Percentiles rank a stretch among this genome's conserved stretches.
These are phyloP conservation scores for Manihot esculenta DNA, from an alignment of 441 rosid species.

Conservation along the genomic window DNA sequence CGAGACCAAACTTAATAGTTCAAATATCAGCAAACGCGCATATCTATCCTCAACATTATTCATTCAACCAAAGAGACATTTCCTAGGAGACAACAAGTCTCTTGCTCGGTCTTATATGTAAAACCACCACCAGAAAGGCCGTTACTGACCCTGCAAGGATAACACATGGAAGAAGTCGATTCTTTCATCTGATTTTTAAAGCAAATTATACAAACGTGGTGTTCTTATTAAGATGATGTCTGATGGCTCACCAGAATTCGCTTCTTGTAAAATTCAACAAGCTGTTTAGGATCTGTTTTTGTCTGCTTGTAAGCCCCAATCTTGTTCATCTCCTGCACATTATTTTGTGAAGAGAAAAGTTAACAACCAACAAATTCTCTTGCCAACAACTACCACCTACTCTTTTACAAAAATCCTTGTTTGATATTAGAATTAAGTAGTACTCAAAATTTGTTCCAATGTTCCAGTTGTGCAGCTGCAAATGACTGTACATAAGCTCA, in stretches of 20 bases:
- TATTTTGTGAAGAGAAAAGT: not conserved
- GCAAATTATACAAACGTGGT: not conserved
- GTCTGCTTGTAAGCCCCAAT: slow-evolving; percentile 68
- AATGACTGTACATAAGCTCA: not conserved
- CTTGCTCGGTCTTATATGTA: not conserved
- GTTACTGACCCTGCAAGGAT: slow-evolving; percentile 14
- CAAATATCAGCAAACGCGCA: too few relatives aligned
- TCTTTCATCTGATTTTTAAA: not conserved
- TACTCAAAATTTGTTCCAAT: not conserved
- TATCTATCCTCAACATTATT: too few relatives aligned
- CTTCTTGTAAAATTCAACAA: slow-evolving; percentile 41
- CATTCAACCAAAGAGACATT: too few relatives aligned
- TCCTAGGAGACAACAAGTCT: not conserved
- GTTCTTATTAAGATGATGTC: not conserved
- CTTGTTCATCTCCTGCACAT: slow-evolving; percentile 72
- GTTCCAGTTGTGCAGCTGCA: not conserved
- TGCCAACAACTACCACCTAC: not conserved
- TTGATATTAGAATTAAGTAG: not conserved
- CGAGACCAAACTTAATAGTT: too few relatives aligned
- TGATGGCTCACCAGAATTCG: slow-evolving; percentile 41
- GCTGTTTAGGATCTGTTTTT: slow-evolving; percentile 47
- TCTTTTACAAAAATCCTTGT: not conserved
- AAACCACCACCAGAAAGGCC: not conserved
- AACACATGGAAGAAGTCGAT: not conserved
- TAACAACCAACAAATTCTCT: too few relatives aligned